These are phyloP conservation scores for Tirmania nivea DNA, from an alignment of 495 filamentous ascomycete species.

Conservation along the genomic window DNA sequence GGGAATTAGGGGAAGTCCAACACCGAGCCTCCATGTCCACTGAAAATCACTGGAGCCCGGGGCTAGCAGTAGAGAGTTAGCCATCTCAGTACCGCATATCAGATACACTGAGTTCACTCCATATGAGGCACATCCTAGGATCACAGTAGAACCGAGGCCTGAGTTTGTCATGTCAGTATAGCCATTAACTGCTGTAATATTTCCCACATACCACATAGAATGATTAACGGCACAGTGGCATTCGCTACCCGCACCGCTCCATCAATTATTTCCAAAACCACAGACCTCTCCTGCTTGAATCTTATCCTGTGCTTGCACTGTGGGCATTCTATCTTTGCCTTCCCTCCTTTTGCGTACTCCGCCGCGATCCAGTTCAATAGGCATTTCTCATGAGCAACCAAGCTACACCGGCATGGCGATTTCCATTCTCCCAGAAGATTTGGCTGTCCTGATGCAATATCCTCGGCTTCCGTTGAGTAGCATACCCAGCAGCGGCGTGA, in stretches of 20 bases:
- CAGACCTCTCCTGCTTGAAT: conserved; percentile 24
- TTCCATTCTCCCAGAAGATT: conserved; percentile 48
- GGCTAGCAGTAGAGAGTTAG: conserved; percentile 15
- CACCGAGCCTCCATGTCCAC: conserved; percentile 19
- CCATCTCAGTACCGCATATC: conserved; percentile 19
- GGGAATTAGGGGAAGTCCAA: conserved; percentile 19
- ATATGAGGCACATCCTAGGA: conserved; percentile 19
- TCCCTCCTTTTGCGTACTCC: conserved; percentile 29
- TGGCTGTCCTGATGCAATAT: conserved; percentile 35
- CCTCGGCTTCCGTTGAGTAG: conserved; percentile 53
- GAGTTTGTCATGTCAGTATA: not conserved
- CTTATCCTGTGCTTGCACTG: conserved; percentile 69
- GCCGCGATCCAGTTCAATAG: conserved; percentile 69
- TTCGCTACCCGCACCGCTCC: conserved; percentile 12
- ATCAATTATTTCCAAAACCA: conserved; percentile 17
- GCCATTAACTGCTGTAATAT: too few species aligned
- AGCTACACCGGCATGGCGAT: conserved; percentile 65
- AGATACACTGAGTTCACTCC: conserved; percentile 20
- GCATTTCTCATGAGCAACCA: conserved; percentile 79
- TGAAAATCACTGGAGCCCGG: conserved; percentile 14
- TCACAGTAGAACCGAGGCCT: conserved; percentile 18
- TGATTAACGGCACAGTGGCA: conserved; percentile 12
- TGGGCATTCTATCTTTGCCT: conserved; percentile 50
- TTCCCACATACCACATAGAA: conserved; percentile 10
- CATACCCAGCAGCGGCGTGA: conserved; percentile 72